Percentiles rank a stretch among this genome's conserved stretches.
Conservation (phyloP, 495 filamentous ascomycete species). For the Lasiosphaeria ovina region DNA sequence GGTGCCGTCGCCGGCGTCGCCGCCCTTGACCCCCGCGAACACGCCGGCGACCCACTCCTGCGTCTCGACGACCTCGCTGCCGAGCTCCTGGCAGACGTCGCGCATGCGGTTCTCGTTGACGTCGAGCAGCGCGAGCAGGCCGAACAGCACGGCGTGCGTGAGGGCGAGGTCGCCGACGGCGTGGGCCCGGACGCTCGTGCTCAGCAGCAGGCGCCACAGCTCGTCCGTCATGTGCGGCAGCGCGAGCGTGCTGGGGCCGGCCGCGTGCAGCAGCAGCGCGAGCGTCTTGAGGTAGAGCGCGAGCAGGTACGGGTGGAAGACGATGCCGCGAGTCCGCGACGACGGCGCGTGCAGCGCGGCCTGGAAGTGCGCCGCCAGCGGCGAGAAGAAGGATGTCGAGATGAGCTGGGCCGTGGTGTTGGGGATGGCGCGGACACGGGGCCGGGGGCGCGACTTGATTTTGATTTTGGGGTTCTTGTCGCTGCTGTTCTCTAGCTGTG, state of each 20-base stretch:
- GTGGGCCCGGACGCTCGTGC: conserved; percentile 34
- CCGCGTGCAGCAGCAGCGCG: conserved; percentile 61
- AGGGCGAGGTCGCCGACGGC: conserved; percentile 58
- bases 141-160: conserved; percentile 71
- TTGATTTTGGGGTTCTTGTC: conserved; percentile 18
- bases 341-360: conserved; percentile 46
- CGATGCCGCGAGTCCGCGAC: conserved; percentile 43
- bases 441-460: conserved; percentile 32
- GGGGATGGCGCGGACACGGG: conserved; percentile 62
- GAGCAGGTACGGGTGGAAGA: conserved; percentile 61
- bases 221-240: conserved; percentile 69
- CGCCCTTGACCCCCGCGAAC: conserved; percentile 42
- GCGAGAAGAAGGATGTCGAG: conserved; percentile 75
- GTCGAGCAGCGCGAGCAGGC: conserved; percentile 76
- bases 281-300: conserved; percentile 64
- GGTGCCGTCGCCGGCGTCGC: conserved; percentile 45
- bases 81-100: conserved; percentile 61
- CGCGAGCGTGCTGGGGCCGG: conserved; percentile 58
- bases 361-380: conserved; percentile 61
- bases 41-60: conserved; percentile 47
- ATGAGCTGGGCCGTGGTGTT: conserved; percentile 77
- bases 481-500: conserved; percentile 34
- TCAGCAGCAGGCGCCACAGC: conserved; percentile 65
- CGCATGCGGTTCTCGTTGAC: conserved; percentile 79
- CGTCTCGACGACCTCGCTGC: conserved; percentile 56